phyloP scores from a whole-genome alignment of 129 eudicot species.

The Artemisia argyi region DNA sequence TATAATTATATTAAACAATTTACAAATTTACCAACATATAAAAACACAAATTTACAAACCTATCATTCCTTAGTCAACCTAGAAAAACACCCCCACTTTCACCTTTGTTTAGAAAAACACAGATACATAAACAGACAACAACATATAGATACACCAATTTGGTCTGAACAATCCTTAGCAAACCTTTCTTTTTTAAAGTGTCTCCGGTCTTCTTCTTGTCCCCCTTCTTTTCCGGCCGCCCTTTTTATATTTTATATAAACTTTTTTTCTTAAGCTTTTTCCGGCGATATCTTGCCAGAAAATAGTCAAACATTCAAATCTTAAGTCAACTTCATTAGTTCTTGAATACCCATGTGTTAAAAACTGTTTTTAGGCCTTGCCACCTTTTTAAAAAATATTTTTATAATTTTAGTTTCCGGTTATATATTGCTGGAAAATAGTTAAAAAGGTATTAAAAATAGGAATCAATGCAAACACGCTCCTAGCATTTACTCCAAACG shows the following conservation, averaged over 20 bases:
- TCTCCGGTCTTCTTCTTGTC: constrained; percentile 47
- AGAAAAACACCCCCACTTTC: constrained; percentile 19
- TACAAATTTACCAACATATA: constrained; percentile 15
- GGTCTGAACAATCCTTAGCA: constrained; percentile 46
- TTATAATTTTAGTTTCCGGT: neutral
- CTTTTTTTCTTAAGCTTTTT: neutral
- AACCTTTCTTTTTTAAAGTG: constrained; percentile 41
- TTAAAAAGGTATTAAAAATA: too few species aligned
- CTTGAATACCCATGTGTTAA: too few species aligned
- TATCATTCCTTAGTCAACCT: constrained; percentile 39
- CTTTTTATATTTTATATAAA: neutral
- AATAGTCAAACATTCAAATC: constrained; percentile 1
- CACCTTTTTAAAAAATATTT: too few species aligned
- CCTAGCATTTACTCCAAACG: too few species aligned
- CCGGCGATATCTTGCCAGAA: constrained; percentile 35
- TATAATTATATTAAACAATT: too few species aligned
- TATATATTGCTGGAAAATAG: constrained; percentile 16
- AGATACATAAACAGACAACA: constrained; percentile 20
- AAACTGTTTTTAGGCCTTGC: too few species aligned
- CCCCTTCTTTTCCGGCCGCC: constrained; percentile 37
- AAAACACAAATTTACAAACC: constrained; percentile 6
- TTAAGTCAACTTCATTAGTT: too few species aligned
- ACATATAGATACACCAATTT: constrained; percentile 29
- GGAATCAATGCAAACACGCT: too few species aligned
- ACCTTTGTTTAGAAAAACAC: constrained; percentile 24